Evolutionary conservation across 228 moss, liverwort and hornwort genomes (phyloP), one percentile per base, ranked within the genome.

Genomic region (Sphagnum fallax): DNA sequence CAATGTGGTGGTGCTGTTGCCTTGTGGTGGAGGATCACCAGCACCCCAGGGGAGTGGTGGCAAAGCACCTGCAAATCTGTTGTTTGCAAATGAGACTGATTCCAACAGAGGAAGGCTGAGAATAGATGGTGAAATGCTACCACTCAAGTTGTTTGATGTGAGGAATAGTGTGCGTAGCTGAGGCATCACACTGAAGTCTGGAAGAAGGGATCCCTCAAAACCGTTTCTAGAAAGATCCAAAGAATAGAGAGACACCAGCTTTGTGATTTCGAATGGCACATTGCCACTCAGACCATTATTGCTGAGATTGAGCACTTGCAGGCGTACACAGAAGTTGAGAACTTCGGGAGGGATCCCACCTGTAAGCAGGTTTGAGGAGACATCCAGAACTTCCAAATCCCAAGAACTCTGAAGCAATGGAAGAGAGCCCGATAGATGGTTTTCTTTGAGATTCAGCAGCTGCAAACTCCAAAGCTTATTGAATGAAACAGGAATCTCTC

Each of bases 11-110:
- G 64, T 61, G 52, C 72, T 70, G 59, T 67, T 60, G 6, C 73
- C 60, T 53, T 75, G 79, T 18, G 78, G 72, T 53, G 71, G 51
- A 16, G 60, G n/a, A 63, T 32, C 32, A 52, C 73, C 72, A 63
- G 65, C 57, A 5, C 74, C 61, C 60, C 75, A 81, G 16, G 76
- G 70, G 51, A 73, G 52, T 48, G 64, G 13, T 64, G 88, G 83
- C 48, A 89, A 70, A 47, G 73, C 62, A 14, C 89, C 89, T 50
- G 61, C 50, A 2, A 89, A 67, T 32, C 15, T 63, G 68, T 89
- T 86, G 61, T 72, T 52, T 32, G 77, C 75, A 73, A 89, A 52
- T 9, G 78, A 70, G 50, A 87, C 73, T 1, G 62, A 10, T 11
- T 60, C 76, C 32, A 89, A 48, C 5, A 48, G 15, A 11, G 84